Conservation (phyloP, 805 yeast species). For the Wickerhamomyces mucosus region DNA sequence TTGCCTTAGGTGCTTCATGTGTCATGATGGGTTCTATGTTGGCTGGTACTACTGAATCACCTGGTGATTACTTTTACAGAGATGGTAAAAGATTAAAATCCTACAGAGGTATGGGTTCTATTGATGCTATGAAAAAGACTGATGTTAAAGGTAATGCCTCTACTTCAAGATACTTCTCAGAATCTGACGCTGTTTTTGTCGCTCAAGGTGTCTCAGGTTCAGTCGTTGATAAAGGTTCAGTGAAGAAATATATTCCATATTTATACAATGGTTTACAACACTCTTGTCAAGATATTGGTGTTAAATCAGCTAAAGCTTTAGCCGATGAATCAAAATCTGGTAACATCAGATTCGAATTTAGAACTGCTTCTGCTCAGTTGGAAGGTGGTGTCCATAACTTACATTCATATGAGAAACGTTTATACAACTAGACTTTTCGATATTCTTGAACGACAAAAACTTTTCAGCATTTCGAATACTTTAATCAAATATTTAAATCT, state of each 20-base stretch:
- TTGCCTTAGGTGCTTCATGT: conserved; percentile 92
- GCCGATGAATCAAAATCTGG: conserved; percentile 57
- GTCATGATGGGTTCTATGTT: conserved; percentile 99
- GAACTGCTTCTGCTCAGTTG: conserved; percentile 97
- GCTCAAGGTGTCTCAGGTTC: conserved; percentile 99
- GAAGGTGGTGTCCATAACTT: conserved; percentile 98
- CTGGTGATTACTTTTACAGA: conserved; percentile 95
- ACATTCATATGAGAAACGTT: conserved; percentile 94
- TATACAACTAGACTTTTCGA: conserved; percentile 45
- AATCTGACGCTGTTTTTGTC: conserved; percentile 87
- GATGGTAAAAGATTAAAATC: conserved; percentile 96
- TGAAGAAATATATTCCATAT: conserved; percentile 90
- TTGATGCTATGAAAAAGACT: conserved; percentile 96
- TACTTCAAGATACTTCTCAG: conserved; percentile 96
- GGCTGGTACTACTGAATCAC: conserved; percentile 97
- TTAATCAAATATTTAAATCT: no score
- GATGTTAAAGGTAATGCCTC: conserved; percentile 89
- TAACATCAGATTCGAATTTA: conserved; percentile 83
- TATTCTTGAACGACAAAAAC: no score
- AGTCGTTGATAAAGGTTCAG: conserved; percentile 93
- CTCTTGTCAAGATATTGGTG: conserved; percentile 97
- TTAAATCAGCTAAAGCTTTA: conserved; percentile 51
- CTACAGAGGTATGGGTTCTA: conserved; percentile 99
- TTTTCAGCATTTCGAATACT: no score
- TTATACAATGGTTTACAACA: conserved; percentile 93